phyloP scores from a whole-genome alignment of 352 stramenopile genomes.

The Globisporangium spinosum region DNA sequence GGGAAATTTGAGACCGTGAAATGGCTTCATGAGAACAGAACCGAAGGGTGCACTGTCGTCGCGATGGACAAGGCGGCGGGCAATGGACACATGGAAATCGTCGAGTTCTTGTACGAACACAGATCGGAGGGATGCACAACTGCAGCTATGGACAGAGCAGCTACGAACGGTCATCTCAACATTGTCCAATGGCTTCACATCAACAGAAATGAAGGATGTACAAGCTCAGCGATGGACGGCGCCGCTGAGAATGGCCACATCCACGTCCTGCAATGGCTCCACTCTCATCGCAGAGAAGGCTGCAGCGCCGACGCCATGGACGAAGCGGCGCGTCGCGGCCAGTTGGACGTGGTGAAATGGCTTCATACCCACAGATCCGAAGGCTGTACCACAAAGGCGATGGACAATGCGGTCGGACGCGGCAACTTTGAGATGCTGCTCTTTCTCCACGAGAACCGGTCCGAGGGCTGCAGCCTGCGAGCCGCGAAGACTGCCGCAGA shows the following conservation, averaged over 20 bases:
- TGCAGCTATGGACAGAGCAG: no score
- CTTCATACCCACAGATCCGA: not conserved
- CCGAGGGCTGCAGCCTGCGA: no score
- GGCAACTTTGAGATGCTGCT: constrained; percentile 9
- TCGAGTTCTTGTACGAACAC: not conserved
- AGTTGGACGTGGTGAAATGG: no score
- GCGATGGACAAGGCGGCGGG: not conserved
- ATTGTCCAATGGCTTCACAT: no score
- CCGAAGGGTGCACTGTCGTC: not conserved
- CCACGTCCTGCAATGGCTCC: not conserved
- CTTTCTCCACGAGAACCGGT: no score
- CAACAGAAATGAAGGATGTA: not conserved
- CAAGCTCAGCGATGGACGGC: not conserved
- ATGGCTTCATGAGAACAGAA: not conserved
- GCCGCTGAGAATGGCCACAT: not conserved
- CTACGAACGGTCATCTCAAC: no score
- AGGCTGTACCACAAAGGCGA: not conserved
- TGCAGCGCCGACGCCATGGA: no score
- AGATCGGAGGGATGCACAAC: not conserved
- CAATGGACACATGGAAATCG: not conserved
- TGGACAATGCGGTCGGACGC: not conserved
- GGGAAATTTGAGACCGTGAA: not conserved
- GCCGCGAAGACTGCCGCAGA: no score
- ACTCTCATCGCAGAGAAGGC: no score
- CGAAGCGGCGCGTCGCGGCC: no score